These are phyloP conservation scores for Amanita molliuscula DNA, from an alignment of 768 basidiomycete genomes.

Conservation along the genomic window DNA sequence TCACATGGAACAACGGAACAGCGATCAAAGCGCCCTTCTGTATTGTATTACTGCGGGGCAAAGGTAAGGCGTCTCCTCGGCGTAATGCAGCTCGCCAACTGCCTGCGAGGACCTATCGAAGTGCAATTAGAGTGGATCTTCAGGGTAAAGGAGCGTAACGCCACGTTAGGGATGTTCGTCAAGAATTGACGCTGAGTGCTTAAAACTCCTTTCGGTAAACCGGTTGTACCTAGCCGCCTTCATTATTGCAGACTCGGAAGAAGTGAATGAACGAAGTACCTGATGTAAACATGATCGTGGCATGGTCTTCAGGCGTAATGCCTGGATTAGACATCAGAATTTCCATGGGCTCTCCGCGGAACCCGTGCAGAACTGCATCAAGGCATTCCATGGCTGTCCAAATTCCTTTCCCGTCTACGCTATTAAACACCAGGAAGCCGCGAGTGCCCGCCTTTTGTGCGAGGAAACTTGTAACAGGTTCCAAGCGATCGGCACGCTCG, in stretches of 20 bases:
- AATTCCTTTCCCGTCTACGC: slow-evolving; percentile 27
- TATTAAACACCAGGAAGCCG: slow-evolving; percentile 32
- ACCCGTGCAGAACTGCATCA: slow-evolving; percentile 22
- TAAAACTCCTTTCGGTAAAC: slow-evolving; percentile 35
- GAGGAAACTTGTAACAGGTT: slow-evolving; percentile 17
- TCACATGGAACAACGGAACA: slow-evolving; percentile 55
- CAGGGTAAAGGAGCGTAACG: background rate
- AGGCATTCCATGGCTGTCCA: slow-evolving; percentile 33
- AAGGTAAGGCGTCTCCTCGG: slow-evolving; percentile 25
- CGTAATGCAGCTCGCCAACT: slow-evolving; percentile 25
- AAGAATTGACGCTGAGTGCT: slow-evolving; percentile 40
- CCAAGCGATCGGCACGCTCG: slow-evolving; percentile 32
- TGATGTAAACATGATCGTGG: slow-evolving; percentile 42
- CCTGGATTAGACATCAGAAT: slow-evolving; percentile 21
- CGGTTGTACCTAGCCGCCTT: slow-evolving; percentile 13
- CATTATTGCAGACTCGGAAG: slow-evolving; percentile 2
- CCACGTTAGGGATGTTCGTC: slow-evolving; percentile 36
- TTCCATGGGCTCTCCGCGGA: slow-evolving; percentile 18
- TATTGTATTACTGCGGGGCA: slow-evolving; percentile 19
- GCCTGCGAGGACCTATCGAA: slow-evolving; percentile 21
- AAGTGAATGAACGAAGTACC: slow-evolving; percentile 19
- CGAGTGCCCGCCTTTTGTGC: slow-evolving; percentile 18
- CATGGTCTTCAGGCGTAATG: slow-evolving; percentile 36
- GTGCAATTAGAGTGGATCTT: slow-evolving; percentile 3
- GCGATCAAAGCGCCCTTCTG: slow-evolving; percentile 35